Base-by-base conservation (phyloP, 257 asterid species). In the Forsythia suspensa region DNA sequence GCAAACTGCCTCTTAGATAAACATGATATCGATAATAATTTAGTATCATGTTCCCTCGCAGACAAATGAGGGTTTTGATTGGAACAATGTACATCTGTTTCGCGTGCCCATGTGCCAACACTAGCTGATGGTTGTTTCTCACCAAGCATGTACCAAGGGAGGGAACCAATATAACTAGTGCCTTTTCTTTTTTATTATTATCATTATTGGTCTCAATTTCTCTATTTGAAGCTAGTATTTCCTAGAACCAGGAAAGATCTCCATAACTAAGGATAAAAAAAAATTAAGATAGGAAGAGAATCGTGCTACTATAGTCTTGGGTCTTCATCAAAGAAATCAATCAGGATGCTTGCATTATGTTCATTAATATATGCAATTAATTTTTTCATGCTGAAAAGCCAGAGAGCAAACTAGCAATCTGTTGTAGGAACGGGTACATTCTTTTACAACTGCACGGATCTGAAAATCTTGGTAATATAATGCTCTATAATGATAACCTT, bases 401-500 rank as follows among this genome's bases (percentile, higher is more conserved):
- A 21, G 18, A 63, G 20, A 21, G 70, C 40, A 29, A 11, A 63
- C 38, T 8, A 10, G 18, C 70, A 24, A 63, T 63, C 40, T 29
- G 39, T 29, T 63, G 16, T 8, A 63, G 4, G n/a, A 63, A 29
- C 10, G 6, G 10, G 37, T 11, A 29, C 12, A 63, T 76, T 34
- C 12, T 55, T 63, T 20, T 20, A 76, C 44, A 9, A 66, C 43
- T 52, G 77, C 63, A 80, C 55, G n/a, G n/a, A n/a, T n/a, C n/a
- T n/a, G n/a, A n/a, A n/a, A 55, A 3, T n/a, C 42, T 52, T 59
- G 24, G 15, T 59, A n/a, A 21, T 12, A 41, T 16, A 46, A 74
- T 51, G 78, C 77, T 79, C 43, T 34, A 72, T 55, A 69, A 72
- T 41, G 42, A 34, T 8, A 46, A 67, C 4, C 43, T 69, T 46